These are phyloP conservation scores for Volutella citrinella DNA, from an alignment of 2,329 filamentous ascomycete genomes.

Conservation along the genomic window DNA sequence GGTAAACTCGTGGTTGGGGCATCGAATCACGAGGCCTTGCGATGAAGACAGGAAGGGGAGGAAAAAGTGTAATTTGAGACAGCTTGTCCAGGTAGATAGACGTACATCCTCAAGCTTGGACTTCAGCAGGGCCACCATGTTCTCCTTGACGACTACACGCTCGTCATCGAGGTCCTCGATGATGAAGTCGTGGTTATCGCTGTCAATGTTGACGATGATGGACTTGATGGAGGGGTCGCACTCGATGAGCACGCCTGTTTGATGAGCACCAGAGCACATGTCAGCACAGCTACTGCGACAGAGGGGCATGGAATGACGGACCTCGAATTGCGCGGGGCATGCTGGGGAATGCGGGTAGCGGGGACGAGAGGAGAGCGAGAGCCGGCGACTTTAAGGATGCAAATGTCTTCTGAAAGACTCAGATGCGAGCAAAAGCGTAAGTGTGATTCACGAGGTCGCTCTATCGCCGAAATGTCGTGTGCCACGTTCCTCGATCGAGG, in stretches of 20 bases:
- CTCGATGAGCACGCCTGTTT: slow-evolving; percentile 68
- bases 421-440: too few relatives aligned
- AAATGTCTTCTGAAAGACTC: slow-evolving; percentile 1
- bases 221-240: slow-evolving; percentile 87
- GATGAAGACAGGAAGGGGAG: too few relatives aligned
- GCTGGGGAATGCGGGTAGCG: slow-evolving; percentile 13
- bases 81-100: slow-evolving; percentile 8
- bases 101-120: slow-evolving; percentile 64
- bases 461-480: too few relatives aligned
- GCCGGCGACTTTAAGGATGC: too few relatives aligned
- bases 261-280: slow-evolving; percentile 1
- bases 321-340: slow-evolving; percentile 60
- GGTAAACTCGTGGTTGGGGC: too few relatives aligned
- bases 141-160: slow-evolving; percentile 71
- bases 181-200: slow-evolving; percentile 67
- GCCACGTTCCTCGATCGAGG: too few relatives aligned
- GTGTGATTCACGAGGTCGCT: too few relatives aligned
- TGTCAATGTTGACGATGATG: slow-evolving; percentile 76
- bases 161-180: slow-evolving; percentile 79
- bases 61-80: background rate
- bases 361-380: too few relatives aligned
- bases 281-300: too few relatives aligned
- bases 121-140: slow-evolving; percentile 68
- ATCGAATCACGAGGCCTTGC: too few relatives aligned
- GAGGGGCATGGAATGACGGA: too few relatives aligned